Percentiles rank a stretch among this genome's conserved stretches.
Evolutionary conservation across 306 rosid genomes (phyloP).

Genomic region (Astragalus membranaceus): DNA sequence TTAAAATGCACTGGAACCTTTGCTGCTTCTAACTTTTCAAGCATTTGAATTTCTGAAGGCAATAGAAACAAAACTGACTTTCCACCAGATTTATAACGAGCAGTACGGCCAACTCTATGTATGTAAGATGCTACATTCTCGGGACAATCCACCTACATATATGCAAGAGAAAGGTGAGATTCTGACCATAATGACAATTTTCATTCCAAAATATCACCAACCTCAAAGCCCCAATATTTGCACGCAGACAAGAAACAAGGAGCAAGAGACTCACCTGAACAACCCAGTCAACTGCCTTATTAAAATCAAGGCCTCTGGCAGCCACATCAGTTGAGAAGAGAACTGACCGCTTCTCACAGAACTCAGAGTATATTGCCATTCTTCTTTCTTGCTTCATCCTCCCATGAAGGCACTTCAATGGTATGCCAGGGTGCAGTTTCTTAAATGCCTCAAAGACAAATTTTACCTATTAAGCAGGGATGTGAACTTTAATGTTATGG

Average conservation of each 20-base stretch:
- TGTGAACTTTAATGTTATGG: slow-evolving; percentile 9
- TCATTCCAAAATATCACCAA: neutral
- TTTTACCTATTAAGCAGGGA: slow-evolving; percentile 45
- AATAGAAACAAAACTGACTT: slow-evolving; percentile 66
- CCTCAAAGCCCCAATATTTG: neutral
- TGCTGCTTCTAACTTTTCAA: slow-evolving; percentile 59
- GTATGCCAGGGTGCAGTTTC: slow-evolving; percentile 88
- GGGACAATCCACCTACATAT: slow-evolving; percentile 79
- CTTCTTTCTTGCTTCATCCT: slow-evolving; percentile 80
- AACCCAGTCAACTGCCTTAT: slow-evolving; percentile 93
- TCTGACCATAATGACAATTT: neutral
- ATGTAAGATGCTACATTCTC: slow-evolving; percentile 81
- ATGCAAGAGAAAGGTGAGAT: slow-evolving; percentile 7
- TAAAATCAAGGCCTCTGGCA: slow-evolving; percentile 94
- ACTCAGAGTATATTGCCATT: slow-evolving; percentile 67
- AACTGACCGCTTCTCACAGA: slow-evolving; percentile 69
- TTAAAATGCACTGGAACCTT: slow-evolving; percentile 60
- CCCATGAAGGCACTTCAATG: slow-evolving; percentile 86
- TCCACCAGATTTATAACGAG: slow-evolving; percentile 74
- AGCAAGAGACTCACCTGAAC: slow-evolving; percentile 63
- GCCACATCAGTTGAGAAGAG: slow-evolving; percentile 92
- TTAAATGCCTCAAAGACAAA: slow-evolving; percentile 82
- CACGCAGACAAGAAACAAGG: neutral
- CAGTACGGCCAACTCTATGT: slow-evolving; percentile 98
- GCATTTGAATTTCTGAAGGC: slow-evolving; percentile 81